Evolutionary conservation across 768 basidiomycete species (phyloP).

Genomic region (Dendrothele bispora): DNA sequence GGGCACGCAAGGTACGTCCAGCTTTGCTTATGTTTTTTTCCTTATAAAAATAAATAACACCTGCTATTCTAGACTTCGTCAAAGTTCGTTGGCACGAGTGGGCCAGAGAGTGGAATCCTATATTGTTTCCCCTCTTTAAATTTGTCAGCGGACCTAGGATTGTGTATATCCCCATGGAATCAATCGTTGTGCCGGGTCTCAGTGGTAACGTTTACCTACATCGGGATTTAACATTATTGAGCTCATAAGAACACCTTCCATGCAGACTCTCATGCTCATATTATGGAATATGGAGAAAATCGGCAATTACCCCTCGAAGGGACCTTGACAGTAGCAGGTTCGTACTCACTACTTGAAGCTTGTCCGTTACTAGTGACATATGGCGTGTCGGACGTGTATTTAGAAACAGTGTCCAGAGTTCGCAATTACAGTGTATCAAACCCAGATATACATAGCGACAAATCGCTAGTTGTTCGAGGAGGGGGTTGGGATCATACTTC

Average conservation of each 20-base stretch:
- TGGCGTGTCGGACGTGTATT: neutral
- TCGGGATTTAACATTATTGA: constrained; percentile 7
- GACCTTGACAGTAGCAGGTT: constrained; percentile 57
- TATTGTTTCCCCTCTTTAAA: too few species aligned
- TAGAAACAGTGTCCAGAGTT: constrained; percentile 65
- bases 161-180: too few species aligned
- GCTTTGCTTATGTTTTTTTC: too few species aligned
- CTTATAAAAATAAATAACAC: too few species aligned
- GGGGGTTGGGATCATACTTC: constrained; percentile 92
- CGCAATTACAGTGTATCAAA: constrained; percentile 57
- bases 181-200: constrained; percentile 63
- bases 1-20: constrained; percentile 52
- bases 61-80: too few species aligned
- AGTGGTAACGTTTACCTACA: constrained; percentile 43
- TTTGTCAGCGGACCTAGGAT: constrained; percentile 39
- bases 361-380: too few species aligned
- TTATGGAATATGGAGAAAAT: constrained; percentile 76
- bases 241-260: too few species aligned
- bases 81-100: too few species aligned
- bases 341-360: neutral
- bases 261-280: constrained; percentile 75
- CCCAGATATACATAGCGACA: constrained; percentile 54
- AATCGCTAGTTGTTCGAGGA: constrained; percentile 67
- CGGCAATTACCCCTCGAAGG: constrained; percentile 64
- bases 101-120: too few species aligned